phyloP scores from a whole-genome alignment of 306 rosid genomes.

The Cucurbita ficifolia region DNA sequence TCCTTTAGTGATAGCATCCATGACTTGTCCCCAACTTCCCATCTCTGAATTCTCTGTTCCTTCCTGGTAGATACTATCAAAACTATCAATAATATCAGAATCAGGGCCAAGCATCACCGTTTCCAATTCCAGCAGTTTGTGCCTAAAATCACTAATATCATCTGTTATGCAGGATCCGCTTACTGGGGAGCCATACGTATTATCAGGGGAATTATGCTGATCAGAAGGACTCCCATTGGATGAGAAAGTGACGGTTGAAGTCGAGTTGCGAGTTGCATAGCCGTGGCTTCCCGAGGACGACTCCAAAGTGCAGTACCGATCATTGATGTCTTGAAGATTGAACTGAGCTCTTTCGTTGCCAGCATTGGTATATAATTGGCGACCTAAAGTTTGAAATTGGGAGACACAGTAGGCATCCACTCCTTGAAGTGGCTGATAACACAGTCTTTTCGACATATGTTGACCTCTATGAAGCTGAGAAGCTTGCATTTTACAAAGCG shows the following conservation, averaged over 20 bases:
- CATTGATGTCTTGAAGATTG: conserved; percentile 21
- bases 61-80: conserved; percentile 28
- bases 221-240: conserved; percentile 52
- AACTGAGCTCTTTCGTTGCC: conserved; percentile 32
- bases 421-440: conserved; percentile 50
- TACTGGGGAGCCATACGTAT: conserved; percentile 47
- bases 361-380: conserved; percentile 25
- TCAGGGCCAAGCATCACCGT: conserved; percentile 88
- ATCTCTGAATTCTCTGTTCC: conserved; percentile 32
- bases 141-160: conserved; percentile 44
- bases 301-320: conserved; percentile 67
- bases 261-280: conserved; percentile 27
- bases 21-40: conserved; percentile 63
- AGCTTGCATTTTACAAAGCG: conserved; percentile 46
- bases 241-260: conserved; percentile 57
- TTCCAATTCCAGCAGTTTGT: conserved; percentile 74
- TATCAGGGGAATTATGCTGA: conserved; percentile 42
- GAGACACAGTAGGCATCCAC: conserved; percentile 49
- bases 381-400: conserved; percentile 35
- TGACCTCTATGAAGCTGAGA: conserved; percentile 53
- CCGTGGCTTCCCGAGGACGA: conserved; percentile 48
- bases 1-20: conserved; percentile 48
- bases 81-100: conserved; percentile 37
- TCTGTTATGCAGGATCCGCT: conserved; percentile 74
- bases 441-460: conserved; percentile 35